phyloP scores from a whole-genome alignment of 371 early-diverging fungal species.

The Mortierella sp. region DNA sequence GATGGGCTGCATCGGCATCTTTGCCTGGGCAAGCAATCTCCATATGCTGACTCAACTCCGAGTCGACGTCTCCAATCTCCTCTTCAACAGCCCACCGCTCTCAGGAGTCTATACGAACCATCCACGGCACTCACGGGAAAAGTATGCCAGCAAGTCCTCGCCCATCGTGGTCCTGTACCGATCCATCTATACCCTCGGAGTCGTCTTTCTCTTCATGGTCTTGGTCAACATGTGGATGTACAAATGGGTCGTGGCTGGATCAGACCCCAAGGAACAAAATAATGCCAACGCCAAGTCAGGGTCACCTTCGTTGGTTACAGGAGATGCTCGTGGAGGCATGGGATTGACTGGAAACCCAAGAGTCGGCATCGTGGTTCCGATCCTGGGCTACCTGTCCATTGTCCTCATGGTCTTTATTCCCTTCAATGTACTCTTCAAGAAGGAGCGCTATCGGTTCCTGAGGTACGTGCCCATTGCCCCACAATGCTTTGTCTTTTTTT shows the following conservation, averaged over 20 bases:
- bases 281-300: conserved; percentile 3
- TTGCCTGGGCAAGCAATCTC: conserved; percentile 85
- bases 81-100: conserved; percentile 63
- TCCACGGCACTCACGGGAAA: conserved; percentile 39
- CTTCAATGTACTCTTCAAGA: conserved; percentile 65
- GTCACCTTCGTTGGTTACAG: neutral
- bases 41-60: conserved; percentile 69
- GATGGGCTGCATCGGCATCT: conserved; percentile 79
- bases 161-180: conserved; percentile 45
- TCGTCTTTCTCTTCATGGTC: conserved; percentile 42
- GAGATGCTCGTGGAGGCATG: conserved; percentile 43
- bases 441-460: conserved; percentile 74
- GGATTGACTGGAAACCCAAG: conserved; percentile 32
- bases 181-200: conserved; percentile 50
- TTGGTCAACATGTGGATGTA: conserved; percentile 59
- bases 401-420: conserved; percentile 69
- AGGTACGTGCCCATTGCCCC: conserved; percentile 59
- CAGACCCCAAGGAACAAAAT: conserved; percentile 6
- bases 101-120: conserved; percentile 52
- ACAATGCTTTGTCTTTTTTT: neutral
- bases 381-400: conserved; percentile 66
- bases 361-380: conserved; percentile 61
- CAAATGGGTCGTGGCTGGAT: conserved; percentile 56
- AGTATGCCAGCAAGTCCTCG: conserved; percentile 32
- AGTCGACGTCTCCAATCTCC: conserved; percentile 71